Conservation (phyloP, 2,329 filamentous ascomycete species). For the Neofusicoccum parvum region DNA sequence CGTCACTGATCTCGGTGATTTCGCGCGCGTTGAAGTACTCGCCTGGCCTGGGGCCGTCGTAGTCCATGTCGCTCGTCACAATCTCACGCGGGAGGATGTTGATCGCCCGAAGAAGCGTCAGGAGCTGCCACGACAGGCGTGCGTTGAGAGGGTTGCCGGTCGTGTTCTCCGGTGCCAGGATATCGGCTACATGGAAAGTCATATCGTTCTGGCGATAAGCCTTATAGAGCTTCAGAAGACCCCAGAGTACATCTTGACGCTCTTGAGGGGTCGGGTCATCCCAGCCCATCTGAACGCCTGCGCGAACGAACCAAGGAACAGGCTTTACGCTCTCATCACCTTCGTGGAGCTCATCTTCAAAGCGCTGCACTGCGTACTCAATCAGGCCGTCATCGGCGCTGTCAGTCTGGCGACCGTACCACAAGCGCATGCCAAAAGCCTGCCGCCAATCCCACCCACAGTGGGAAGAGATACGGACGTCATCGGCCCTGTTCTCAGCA, state of each 20-base stretch:
- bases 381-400: conserved; percentile 64
- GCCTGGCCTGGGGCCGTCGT: conserved; percentile 23
- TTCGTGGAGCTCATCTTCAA: conserved; percentile 71
- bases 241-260: conserved; percentile 82
- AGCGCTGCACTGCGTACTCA: conserved; percentile 71
- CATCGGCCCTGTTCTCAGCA: conserved; percentile 76
- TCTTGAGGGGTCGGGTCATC: conserved; percentile 59
- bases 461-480: conserved; percentile 78
- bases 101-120: conserved; percentile 53
- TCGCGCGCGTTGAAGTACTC: conserved; percentile 23
- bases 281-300: conserved; percentile 62
- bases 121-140: conserved; percentile 82
- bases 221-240: conserved; percentile 79
- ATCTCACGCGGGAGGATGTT: conserved; percentile 24
- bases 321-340: conserved; percentile 71
- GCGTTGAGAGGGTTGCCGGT: conserved; percentile 74
- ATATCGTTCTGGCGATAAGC: conserved; percentile 48
- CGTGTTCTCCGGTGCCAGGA: conserved; percentile 75
- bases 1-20: conserved; percentile 49
- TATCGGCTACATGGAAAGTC: conserved; percentile 61
- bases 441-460: conserved; percentile 93
- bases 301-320: conserved; percentile 69
- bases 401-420: conserved; percentile 69
- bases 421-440: conserved; percentile 86
- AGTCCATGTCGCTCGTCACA: conserved; percentile 32